These are phyloP conservation scores for Centrapalus pauciflorus DNA, from an alignment of 129 eudicot species.

Conservation along the genomic window DNA sequence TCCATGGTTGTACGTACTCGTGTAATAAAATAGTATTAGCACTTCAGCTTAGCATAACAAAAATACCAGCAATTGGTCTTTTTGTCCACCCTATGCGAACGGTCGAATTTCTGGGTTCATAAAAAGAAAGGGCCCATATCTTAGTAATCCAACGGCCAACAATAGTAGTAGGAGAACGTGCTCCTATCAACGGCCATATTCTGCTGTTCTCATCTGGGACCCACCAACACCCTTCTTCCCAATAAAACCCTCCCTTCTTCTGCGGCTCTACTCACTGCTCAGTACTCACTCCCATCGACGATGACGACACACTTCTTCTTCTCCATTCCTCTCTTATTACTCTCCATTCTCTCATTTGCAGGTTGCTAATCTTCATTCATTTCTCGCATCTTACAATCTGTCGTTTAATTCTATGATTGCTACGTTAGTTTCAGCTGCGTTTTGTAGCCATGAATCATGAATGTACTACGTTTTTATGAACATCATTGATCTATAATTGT, in stretches of 20 bases:
- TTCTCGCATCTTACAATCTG: neutral
- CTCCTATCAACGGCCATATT: conserved; percentile 29
- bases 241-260: conserved; percentile 3
- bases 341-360: conserved; percentile 31
- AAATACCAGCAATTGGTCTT: neutral
- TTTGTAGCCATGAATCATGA: neutral
- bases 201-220: conserved; percentile 4
- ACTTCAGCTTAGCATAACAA: too few relatives aligned
- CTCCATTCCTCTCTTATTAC: conserved; percentile 15
- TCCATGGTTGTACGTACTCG: too few relatives aligned
- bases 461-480: neutral
- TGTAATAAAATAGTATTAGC: too few relatives aligned
- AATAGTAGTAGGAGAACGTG: neutral
- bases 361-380: conserved; percentile 21
- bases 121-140: conserved; percentile 11
- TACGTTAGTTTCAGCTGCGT: neutral
- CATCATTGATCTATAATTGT: neutral
- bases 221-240: conserved; percentile 3
- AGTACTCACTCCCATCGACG: conserved; percentile 14
- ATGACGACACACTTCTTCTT: conserved; percentile 27
- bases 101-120: conserved; percentile 42
- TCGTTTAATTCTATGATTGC: neutral
- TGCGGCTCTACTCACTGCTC: neutral
- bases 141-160: conserved; percentile 23
- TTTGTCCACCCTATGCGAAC: conserved; percentile 27